phyloP scores from a whole-genome alignment of 352 stramenopile genomes.

The Phytophthora sojae region DNA sequence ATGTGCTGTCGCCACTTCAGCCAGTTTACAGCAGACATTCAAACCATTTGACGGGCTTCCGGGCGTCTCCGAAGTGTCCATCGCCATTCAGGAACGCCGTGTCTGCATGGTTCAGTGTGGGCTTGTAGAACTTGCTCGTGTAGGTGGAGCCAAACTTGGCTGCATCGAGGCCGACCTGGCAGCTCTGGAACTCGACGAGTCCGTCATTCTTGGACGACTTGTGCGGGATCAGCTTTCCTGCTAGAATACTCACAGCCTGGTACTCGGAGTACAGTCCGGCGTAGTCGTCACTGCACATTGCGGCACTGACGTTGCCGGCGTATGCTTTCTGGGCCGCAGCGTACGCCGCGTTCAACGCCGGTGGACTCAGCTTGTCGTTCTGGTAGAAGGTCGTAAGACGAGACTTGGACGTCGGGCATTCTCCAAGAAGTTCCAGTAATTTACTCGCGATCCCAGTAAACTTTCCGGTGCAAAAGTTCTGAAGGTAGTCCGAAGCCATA shows the following conservation, averaged over 20 bases:
- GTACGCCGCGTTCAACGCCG: conserved; percentile 25
- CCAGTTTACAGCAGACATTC: not conserved
- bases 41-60: conserved; percentile 22
- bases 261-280: conserved; percentile 37
- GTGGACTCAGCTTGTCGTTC: conserved; percentile 13
- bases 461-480: conserved; percentile 1
- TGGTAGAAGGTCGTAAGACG: conserved; percentile 32
- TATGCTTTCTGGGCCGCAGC: conserved; percentile 29
- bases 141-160: conserved; percentile 36
- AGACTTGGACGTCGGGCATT: conserved; percentile 22
- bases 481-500: conserved; percentile 3
- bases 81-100: conserved; percentile 43
- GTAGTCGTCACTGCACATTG: conserved; percentile 42
- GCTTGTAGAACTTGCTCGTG: conserved; percentile 34
- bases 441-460: not conserved
- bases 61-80: conserved; percentile 25
- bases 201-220: conserved; percentile 32
- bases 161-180: conserved; percentile 11
- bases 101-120: conserved; percentile 45
- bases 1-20: not conserved
- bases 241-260: conserved; percentile 15
- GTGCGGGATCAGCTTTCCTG: conserved; percentile 21
- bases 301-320: conserved; percentile 28
- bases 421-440: not conserved
- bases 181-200: conserved; percentile 10